These are phyloP conservation scores for Eremochloa ophiuroides DNA, from an alignment of 176 grass and related monocot species.

Conservation along the genomic window DNA sequence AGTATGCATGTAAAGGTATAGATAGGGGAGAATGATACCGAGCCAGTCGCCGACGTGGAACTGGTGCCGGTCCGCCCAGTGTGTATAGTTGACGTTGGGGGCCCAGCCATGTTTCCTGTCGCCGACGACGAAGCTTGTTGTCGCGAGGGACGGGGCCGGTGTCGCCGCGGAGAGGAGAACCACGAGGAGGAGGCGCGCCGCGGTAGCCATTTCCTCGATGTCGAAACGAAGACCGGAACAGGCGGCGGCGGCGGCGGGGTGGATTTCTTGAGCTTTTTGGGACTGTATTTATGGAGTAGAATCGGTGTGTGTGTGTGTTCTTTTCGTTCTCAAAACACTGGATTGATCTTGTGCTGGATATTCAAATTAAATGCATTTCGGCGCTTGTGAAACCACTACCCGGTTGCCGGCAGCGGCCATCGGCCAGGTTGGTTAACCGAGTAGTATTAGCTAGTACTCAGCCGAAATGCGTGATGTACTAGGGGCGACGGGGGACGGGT, in stretches of 20 bases:
- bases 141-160: conserved; percentile 5
- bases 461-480: not conserved
- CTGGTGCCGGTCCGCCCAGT: conserved; percentile 51
- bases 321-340: not conserved
- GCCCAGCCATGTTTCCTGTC: conserved; percentile 27
- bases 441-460: no score
- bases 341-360: not conserved
- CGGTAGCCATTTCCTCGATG: conserved; percentile 3
- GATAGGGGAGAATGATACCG: conserved; percentile 20
- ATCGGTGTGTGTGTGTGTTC: not conserved
- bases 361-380: not conserved
- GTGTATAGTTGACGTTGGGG: conserved; percentile 57
- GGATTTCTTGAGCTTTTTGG: conserved; percentile 10
- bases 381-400: not conserved
- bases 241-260: not conserved
- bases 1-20: not conserved
- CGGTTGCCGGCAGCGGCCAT: not conserved
- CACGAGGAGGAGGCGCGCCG: not conserved
- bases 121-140: conserved; percentile 38
- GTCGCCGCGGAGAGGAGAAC: not conserved
- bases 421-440: not conserved
- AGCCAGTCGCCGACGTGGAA: conserved; percentile 80
- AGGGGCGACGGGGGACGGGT: not conserved
- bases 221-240: not conserved
- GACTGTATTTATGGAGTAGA: conserved; percentile 22